Evolutionary conservation across 306 rosid genomes (phyloP), one percentile per base, ranked within the genome.

Genomic region (Sesbania bispinosa): DNA sequence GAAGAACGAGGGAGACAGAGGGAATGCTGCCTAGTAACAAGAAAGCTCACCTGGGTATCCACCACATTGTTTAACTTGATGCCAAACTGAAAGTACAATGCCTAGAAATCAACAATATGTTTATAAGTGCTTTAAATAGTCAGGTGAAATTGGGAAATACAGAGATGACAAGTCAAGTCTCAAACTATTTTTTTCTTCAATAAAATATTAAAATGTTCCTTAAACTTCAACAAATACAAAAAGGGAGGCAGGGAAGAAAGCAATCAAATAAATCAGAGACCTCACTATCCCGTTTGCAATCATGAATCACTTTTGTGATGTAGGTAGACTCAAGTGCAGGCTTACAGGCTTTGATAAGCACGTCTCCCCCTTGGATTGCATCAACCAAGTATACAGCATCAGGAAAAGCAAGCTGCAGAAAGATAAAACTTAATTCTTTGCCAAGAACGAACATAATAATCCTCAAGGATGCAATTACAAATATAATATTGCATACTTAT

Each of bases 221-320:
- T 7, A 36, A 36, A 75, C 23, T 41, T 59, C 38, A 51, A 59
- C 60, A 33, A 27, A 48, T 66, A 71, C 16, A 54, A 51, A 39
- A 46, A 29, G 39, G 7, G 13, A 8, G 10, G 42, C 15, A 32
- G 3, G 62, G 16, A 42, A 51, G 54, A 10, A 57, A 51, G 48
- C 41, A 63, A 63, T 50, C 48, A 73, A 77, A 83, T 68, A 19
- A 54, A 75, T 62, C 72, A 72, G 78, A 79, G 79, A 95, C 99
- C 97, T 95, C 99, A 46, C 99, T 91, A 27, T 95, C 99, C 66
- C 99, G 88, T 88, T 88, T 95, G 92, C 99, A 95, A 81, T 95
- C 99, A 63, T 95, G 99, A 86, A 95, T 89, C 78, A 91, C 99
- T 89, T 95, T 95, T 50, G 90, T 89, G 88, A 95, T 81, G 82